A percentile compares a stretch with the other conserved stretches of the same genome.
These are phyloP conservation scores for Acanthamoeba triangularis DNA, from an alignment of 208 protist genomes.

Conservation along the genomic window DNA sequence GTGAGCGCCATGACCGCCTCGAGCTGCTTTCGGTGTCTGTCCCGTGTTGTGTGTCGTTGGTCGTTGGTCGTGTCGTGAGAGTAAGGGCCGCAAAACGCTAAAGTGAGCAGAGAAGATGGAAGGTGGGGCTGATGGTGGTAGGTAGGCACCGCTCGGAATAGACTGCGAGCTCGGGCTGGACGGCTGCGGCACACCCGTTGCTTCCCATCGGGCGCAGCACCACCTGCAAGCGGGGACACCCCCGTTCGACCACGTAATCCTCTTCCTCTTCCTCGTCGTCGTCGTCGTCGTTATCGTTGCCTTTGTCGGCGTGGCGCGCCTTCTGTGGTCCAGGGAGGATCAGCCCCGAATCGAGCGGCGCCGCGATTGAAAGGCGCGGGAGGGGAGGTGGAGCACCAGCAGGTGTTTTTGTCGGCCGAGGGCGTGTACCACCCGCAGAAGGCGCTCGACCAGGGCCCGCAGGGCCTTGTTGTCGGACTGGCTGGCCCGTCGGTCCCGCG, in stretches of 20 bases:
- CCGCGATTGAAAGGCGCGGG: neutral
- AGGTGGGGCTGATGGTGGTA: too few relatives aligned
- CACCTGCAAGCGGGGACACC: neutral
- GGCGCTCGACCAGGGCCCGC: neutral
- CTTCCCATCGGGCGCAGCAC: neutral
- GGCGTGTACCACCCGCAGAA: neutral
- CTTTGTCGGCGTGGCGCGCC: neutral
- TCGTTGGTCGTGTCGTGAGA: too few relatives aligned
- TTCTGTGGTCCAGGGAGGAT: neutral
- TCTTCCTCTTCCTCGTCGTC: neutral
- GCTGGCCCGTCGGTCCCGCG: neutral
- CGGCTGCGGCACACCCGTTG: neutral
- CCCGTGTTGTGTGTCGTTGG: neutral
- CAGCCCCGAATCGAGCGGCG: too few relatives aligned
- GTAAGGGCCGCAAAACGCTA: too few relatives aligned
- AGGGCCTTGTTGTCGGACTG: neutral
- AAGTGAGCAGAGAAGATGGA: too few relatives aligned
- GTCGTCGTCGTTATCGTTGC: too few relatives aligned
- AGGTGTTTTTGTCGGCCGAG: neutral
- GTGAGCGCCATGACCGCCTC: neutral
- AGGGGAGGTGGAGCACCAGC: neutral
- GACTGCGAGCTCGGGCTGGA: neutral
- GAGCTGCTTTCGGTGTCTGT: neutral
- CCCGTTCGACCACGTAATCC: neutral
- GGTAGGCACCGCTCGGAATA: neutral